A percentile compares a stretch with the other conserved stretches of the same genome.
phyloP scores from a whole-genome alignment of 2,329 filamentous ascomycete species.

The Didymella sp. region DNA sequence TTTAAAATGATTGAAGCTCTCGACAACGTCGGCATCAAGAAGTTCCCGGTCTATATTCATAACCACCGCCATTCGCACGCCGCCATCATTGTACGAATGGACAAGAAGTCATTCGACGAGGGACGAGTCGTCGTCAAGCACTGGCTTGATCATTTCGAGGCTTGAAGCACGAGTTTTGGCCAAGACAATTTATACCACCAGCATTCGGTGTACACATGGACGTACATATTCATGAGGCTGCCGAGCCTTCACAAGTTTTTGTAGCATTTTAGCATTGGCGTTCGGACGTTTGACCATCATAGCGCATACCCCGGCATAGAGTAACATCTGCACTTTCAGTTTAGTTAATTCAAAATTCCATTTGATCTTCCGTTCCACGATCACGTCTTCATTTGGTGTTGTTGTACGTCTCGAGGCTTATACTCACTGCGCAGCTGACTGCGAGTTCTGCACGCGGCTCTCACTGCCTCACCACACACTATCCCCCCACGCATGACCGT shows the following conservation, averaged over 20 bases:
- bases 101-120: constrained; percentile 73
- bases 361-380: neutral
- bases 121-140: constrained; percentile 80
- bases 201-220: neutral
- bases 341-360: neutral
- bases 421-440: neutral
- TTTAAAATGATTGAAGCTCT: constrained; percentile 84
- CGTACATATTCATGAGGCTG: no score
- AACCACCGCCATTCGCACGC: constrained; percentile 81
- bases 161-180: constrained; percentile 19
- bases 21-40: constrained; percentile 67
- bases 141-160: constrained; percentile 77
- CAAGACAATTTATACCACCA: neutral
- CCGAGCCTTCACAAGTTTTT: no score
- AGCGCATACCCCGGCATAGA: neutral
- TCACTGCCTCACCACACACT: neutral
- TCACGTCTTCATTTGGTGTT: neutral
- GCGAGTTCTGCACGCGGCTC: neutral
- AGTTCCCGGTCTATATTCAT: constrained; percentile 74
- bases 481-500: neutral
- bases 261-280: no score
- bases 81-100: constrained; percentile 81
- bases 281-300: neutral
- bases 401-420: neutral
- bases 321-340: neutral